Base-by-base conservation (phyloP, 2,329 filamentous ascomycete genomes). In the Aureobasidium mangrovei region DNA sequence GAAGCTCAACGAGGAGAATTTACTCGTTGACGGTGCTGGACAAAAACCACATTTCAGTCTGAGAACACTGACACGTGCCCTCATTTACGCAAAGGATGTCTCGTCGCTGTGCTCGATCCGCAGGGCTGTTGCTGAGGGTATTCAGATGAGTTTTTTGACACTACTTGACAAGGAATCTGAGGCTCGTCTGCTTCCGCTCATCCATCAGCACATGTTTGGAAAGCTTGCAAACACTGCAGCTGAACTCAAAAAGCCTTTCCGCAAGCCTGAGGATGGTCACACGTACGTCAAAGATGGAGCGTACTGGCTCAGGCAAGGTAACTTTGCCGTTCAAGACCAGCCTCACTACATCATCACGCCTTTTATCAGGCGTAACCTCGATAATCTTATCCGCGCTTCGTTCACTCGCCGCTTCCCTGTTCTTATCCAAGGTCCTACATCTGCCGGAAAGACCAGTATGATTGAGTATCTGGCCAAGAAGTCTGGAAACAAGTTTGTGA, bases 381-480 rank as follows among this genome's bases (percentile, higher is more conserved):
- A 96, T 61, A 98, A 98, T 63, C 73, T 99, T 29, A 91, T 97
- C 8, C 81, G 94, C 64, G 94, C 93, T 3, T 90, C 90, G 12
- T 97, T 91, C 0, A 98, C 91, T 4, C 77, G 90, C 35, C 82
- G 87, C 46, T 98, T 95, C 67, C 94, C 93, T 0, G 88, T 99
- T 46, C 77, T 99, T 7, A 86, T 99, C 24, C 93, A 99, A 69
- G 93, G 93, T 3, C 93, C 94, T 9, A 99, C 93, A 0, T 98
- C 94, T 4, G 88, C 91, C 9, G 93, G 93, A 60, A 99, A 99
- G 71, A 99, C 93, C 0, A 97, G 91, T 70, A 98, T 99, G 93
- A 95, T 98, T 40, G 91, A 97, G 70, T 96, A 95, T 67, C 78
- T 99, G 36, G 91, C 94, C n/a, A 93, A 95, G 64, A 86, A 88